Percentiles rank a stretch among this genome's conserved stretches.
Conservation (phyloP, 1,139 yeast species). For the Lodderomyces theae region DNA sequence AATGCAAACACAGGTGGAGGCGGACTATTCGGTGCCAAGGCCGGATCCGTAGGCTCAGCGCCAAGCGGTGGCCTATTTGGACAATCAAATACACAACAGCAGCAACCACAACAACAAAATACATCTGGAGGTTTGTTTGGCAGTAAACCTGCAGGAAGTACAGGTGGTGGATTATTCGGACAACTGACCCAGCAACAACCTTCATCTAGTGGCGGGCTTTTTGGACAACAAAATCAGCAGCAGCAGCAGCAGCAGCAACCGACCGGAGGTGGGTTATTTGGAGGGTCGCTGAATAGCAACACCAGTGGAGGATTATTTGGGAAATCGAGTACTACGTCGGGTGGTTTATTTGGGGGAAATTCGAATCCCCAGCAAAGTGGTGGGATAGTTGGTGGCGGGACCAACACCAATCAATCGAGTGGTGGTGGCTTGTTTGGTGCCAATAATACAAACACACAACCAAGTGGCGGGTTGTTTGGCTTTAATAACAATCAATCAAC, state of each 20-base stretch:
- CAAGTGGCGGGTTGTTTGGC: conserved; percentile 21
- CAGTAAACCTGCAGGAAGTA: conserved; percentile 8
- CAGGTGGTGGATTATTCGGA: conserved; percentile 10
- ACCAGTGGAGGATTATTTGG: conserved; percentile 9
- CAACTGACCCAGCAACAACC: neutral
- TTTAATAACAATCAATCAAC: conserved; percentile 14
- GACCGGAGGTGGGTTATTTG: conserved; percentile 3
- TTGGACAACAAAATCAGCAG: conserved; percentile 5
- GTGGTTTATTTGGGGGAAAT: conserved; percentile 5
- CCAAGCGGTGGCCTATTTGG: conserved; percentile 25
- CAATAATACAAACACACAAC: conserved; percentile 3
- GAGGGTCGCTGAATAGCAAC: conserved; percentile 3
- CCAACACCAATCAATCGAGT: conserved; percentile 6
- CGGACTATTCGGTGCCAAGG: conserved; percentile 21
- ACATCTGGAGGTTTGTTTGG: conserved; percentile 20
- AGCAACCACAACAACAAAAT: neutral
- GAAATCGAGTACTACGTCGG: conserved; percentile 1
- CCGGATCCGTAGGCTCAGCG: conserved; percentile 10
- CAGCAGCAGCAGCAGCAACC: conserved; percentile 6
- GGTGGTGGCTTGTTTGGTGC: conserved; percentile 1
- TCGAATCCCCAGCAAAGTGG: conserved; percentile 6
- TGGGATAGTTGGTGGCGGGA: conserved; percentile 4
- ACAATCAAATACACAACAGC: conserved; percentile 7
- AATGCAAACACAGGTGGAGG: conserved; percentile 11
- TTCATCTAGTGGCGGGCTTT: conserved; percentile 8